These are phyloP conservation scores for Verticillium nonalfalfae DNA, from an alignment of 2,329 filamentous ascomycete species.

Conservation along the genomic window DNA sequence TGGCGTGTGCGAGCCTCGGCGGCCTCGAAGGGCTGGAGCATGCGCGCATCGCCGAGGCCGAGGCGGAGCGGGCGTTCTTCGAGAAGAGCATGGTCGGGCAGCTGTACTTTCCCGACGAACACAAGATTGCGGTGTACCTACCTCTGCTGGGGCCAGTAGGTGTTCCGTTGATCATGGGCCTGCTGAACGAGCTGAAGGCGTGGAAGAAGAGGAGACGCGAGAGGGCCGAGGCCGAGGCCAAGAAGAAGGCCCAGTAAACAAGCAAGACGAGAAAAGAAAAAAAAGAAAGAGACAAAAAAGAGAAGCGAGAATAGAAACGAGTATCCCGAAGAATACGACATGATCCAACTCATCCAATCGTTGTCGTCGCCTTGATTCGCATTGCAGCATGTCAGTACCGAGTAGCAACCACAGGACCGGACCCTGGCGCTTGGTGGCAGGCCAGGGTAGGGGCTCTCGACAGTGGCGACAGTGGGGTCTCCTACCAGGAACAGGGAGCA, in stretches of 20 bases:
- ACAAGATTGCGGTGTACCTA: conserved; percentile 94
- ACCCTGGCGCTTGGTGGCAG: too few species aligned
- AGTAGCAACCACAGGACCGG: too few species aligned
- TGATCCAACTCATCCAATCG: neutral
- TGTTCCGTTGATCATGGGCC: conserved; percentile 79
- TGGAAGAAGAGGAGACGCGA: conserved; percentile 44
- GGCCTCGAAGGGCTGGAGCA: conserved; percentile 64
- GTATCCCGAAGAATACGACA: neutral
- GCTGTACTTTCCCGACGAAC: conserved; percentile 97
- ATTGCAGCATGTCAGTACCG: neutral
- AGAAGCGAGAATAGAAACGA: neutral
- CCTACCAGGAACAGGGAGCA: neutral
- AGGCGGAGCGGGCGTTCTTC: conserved; percentile 92
- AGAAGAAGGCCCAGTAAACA: conserved; percentile 20
- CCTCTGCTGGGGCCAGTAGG: conserved; percentile 86
- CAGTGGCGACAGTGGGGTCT: neutral
- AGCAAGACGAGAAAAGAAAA: neutral
- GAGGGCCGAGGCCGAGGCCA: conserved; percentile 27
- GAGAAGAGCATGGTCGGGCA: conserved; percentile 99
- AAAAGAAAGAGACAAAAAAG: neutral
- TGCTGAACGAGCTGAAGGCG: conserved; percentile 73
- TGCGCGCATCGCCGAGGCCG: conserved; percentile 77
- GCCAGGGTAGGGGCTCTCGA: too few species aligned
- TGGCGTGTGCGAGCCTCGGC: conserved; percentile 67
- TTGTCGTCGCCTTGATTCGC: neutral